phyloP scores from a whole-genome alignment of 345 rosid species.

The Populus davidiana region DNA sequence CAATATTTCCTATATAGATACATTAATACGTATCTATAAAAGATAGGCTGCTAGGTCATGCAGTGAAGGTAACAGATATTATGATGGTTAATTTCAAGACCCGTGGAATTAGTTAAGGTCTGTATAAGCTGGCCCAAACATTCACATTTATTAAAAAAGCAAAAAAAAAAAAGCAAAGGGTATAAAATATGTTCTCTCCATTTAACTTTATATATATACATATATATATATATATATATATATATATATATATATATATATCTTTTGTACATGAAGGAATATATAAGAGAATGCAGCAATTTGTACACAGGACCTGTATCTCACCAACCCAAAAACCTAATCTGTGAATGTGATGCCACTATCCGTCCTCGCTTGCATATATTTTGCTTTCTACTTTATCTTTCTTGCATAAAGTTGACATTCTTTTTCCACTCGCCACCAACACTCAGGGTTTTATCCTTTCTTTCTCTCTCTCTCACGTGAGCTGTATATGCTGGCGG shows the following conservation, averaged over 20 bases:
- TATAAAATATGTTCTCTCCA: slow-evolving; percentile 13
- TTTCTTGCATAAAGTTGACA: slow-evolving; percentile 24
- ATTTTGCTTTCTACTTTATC: slow-evolving; percentile 13
- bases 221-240: no score
- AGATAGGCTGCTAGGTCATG: not conserved
- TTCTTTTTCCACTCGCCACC: slow-evolving; percentile 20
- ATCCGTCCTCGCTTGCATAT: slow-evolving; percentile 32
- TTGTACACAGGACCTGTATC: slow-evolving; percentile 10
- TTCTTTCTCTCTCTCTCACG: not conserved
- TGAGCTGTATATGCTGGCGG: not conserved
- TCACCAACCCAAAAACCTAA: slow-evolving; percentile 8
- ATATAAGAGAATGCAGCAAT: slow-evolving; percentile 1
- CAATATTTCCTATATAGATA: no score
- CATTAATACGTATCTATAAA: slow-evolving; percentile 15
- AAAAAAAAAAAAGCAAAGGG: not conserved
- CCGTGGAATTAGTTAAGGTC: no score
- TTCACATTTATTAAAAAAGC: no score
- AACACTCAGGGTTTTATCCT: not conserved
- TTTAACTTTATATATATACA: slow-evolving; percentile 3
- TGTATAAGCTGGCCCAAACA: no score
- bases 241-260: not conserved
- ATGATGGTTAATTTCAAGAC: no score
- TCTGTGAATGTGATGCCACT: slow-evolving; percentile 37
- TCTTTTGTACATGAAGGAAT: not conserved
- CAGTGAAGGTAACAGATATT: not conserved